These are phyloP conservation scores for Saprolegnia diclina DNA, from an alignment of 352 stramenopile genomes.

Conservation along the genomic window DNA sequence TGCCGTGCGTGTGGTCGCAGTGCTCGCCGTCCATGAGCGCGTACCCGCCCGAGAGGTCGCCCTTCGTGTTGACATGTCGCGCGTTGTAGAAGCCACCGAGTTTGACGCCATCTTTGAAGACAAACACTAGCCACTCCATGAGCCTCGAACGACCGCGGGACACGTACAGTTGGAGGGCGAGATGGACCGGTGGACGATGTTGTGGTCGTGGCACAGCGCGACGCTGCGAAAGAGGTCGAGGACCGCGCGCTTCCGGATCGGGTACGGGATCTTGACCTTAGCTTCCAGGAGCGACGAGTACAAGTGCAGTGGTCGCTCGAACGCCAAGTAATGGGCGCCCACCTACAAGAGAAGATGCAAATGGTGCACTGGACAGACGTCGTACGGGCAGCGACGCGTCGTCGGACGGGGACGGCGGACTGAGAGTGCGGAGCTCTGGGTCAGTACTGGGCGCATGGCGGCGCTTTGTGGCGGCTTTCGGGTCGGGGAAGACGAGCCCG, in stretches of 20 bases:
- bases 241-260: slow-evolving; percentile 58
- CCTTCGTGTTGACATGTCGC: slow-evolving; percentile 27
- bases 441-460: slow-evolving; percentile 6
- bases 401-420: too few relatives aligned
- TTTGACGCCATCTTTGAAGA: slow-evolving; percentile 60
- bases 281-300: slow-evolving; percentile 70
- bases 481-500: slow-evolving; percentile 67
- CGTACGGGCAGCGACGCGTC: background rate
- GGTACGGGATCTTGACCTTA: slow-evolving; percentile 38
- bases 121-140: slow-evolving; percentile 39
- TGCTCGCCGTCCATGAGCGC: slow-evolving; percentile 69
- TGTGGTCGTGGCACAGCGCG: slow-evolving; percentile 54
- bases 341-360: slow-evolving; percentile 29
- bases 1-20: slow-evolving; percentile 64
- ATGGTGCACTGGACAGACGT: slow-evolving; percentile 33
- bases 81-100: slow-evolving; percentile 57
- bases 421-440: background rate
- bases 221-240: slow-evolving; percentile 65
- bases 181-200: slow-evolving; percentile 76
- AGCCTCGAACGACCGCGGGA: background rate
- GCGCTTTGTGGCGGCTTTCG: slow-evolving; percentile 13
- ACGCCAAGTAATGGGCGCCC: slow-evolving; percentile 66
- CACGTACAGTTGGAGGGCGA: slow-evolving; percentile 47
- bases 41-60: slow-evolving; percentile 33
- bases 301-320: slow-evolving; percentile 73